Percentiles rank a stretch among this genome's conserved stretches.
These are phyloP conservation scores for Candida succiphila DNA, from an alignment of 805 yeast species.

Conservation along the genomic window DNA sequence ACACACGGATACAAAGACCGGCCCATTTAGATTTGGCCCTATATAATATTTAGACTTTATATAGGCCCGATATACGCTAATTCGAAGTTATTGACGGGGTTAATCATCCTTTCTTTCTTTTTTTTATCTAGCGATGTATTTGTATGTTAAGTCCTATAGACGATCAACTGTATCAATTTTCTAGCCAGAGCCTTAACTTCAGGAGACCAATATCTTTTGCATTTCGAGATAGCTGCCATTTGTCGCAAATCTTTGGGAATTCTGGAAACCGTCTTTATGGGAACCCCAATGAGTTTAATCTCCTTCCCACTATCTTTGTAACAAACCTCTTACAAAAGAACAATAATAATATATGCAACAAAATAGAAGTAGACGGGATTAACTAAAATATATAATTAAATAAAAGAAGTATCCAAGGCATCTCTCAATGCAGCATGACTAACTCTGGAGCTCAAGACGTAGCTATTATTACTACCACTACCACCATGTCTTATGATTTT, in stretches of 20 bases:
- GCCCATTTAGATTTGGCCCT: no score
- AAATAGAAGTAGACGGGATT: neutral
- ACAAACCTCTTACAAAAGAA: conserved; percentile 53
- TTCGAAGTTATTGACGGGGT: no score
- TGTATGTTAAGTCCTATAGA: no score
- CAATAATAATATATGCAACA: no score
- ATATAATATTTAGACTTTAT: no score
- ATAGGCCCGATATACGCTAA: no score
- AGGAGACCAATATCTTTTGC: conserved; percentile 92
- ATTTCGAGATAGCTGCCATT: conserved; percentile 88
- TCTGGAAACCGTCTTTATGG: conserved; percentile 41
- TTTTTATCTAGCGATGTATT: no score
- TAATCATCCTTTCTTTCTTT: no score
- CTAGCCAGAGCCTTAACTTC: conserved; percentile 70
- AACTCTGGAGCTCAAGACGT: conserved; percentile 27
- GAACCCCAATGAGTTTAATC: conserved; percentile 80
- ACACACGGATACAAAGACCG: no score
- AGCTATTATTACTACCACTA: conserved; percentile 25
- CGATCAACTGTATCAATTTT: conserved; percentile 75
- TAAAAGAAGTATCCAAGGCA: conserved; percentile 25
- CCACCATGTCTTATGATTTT: conserved; percentile 33
- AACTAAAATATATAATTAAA: neutral
- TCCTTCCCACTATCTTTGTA: conserved; percentile 92
- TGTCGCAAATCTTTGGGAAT: conserved; percentile 89
- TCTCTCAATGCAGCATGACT: conserved; percentile 39